Conservation (phyloP, 495 filamentous ascomycete genomes). For the Neurospora terricola region DNA sequence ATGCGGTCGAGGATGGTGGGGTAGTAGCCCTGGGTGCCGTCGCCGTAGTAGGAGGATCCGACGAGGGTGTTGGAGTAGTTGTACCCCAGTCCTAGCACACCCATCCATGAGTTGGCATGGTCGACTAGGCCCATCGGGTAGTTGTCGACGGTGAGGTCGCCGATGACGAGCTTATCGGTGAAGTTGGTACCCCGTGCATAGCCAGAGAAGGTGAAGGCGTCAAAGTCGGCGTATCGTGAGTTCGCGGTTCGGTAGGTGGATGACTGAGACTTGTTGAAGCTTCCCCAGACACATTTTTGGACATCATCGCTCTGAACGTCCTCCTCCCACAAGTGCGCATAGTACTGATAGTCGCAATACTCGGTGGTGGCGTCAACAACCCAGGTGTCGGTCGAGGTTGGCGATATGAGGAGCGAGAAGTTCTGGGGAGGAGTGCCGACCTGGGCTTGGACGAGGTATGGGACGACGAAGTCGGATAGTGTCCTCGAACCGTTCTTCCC, state of each 20-base stretch:
- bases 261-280: constrained; percentile 49
- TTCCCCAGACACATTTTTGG: constrained; percentile 10
- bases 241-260: constrained; percentile 50
- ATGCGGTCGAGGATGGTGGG: constrained; percentile 59
- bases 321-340: constrained; percentile 5
- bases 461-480: neutral
- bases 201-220: constrained; percentile 60
- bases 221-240: constrained; percentile 48
- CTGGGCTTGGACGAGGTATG: constrained; percentile 49
- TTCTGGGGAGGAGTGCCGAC: constrained; percentile 55
- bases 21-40: constrained; percentile 35
- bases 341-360: constrained; percentile 33
- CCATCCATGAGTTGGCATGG: constrained; percentile 45
- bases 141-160: constrained; percentile 44
- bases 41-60: constrained; percentile 16
- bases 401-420: constrained; percentile 51
- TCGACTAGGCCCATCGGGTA: constrained; percentile 71
- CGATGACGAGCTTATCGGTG: constrained; percentile 57
- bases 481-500: neutral
- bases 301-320: neutral
- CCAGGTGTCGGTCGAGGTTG: constrained; percentile 69
- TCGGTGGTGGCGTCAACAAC: constrained; percentile 45
- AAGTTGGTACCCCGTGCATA: constrained; percentile 59
- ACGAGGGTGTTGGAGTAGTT: constrained; percentile 50
- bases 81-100: constrained; percentile 74